These are phyloP conservation scores for Eucalyptus lansdowneana DNA, from an alignment of 345 rosid genomes.

Conservation along the genomic window DNA sequence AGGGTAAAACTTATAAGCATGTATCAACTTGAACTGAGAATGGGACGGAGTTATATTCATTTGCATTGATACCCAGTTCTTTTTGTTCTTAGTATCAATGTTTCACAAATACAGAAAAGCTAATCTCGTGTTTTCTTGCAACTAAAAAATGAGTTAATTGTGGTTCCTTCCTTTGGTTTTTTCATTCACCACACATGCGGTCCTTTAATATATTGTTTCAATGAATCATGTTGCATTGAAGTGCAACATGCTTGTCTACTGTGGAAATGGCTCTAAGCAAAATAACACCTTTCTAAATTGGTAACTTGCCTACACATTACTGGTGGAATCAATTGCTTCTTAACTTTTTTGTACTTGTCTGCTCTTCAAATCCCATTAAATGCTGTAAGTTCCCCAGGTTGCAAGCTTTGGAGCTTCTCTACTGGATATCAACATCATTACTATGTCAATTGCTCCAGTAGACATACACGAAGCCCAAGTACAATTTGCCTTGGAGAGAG, in stretches of 20 bases:
- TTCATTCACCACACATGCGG: neutral
- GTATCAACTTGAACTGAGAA: neutral
- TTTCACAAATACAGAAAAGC: neutral
- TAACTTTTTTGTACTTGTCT: neutral
- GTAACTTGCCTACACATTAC: neutral
- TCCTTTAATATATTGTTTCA: neutral
- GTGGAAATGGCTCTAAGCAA: neutral
- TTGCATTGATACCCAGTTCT: neutral
- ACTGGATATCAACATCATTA: constrained; percentile 35
- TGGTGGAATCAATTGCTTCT: neutral
- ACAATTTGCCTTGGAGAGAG: constrained; percentile 65
- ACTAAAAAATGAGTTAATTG: neutral
- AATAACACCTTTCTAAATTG: neutral
- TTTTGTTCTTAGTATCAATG: neutral
- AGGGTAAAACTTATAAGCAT: neutral
- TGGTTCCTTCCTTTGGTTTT: neutral
- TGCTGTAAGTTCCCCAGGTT: constrained; percentile 24
- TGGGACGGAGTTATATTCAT: neutral
- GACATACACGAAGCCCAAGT: constrained; percentile 76
- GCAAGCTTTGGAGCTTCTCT: constrained; percentile 66
- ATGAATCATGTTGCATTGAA: neutral
- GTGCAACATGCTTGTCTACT: neutral
- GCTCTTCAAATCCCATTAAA: neutral
- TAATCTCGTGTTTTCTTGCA: neutral
- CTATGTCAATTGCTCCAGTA: constrained; percentile 73